Percentiles rank a stretch among this genome's conserved stretches.
These are phyloP conservation scores for Rhodotorula sp. DNA, from an alignment of 1,284 basidiomycete species.

Conservation along the genomic window DNA sequence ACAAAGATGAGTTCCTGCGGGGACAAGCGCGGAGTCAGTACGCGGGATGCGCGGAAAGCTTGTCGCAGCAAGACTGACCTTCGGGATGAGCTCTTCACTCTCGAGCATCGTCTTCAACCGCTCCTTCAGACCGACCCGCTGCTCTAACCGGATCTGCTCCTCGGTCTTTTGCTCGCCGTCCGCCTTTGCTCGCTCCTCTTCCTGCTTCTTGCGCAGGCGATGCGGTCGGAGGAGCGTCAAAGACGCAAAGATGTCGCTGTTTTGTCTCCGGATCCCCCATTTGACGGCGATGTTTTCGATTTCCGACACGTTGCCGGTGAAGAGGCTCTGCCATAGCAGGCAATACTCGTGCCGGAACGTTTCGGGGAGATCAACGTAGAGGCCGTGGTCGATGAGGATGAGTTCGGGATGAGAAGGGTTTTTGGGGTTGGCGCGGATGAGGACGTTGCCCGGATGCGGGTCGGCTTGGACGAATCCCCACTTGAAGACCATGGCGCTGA, in stretches of 20 bases:
- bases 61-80: constrained; percentile 44
- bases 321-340: constrained; percentile 72
- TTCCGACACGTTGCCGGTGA: constrained; percentile 65
- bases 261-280: constrained; percentile 70
- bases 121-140: constrained; percentile 54
- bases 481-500: constrained; percentile 76
- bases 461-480: constrained; percentile 76
- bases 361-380: constrained; percentile 55
- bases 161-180: constrained; percentile 32
- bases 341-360: constrained; percentile 58
- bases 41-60: background rate
- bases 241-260: constrained; percentile 65
- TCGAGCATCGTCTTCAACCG: constrained; percentile 55
- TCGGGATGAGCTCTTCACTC: constrained; percentile 55
- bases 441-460: constrained; percentile 61
- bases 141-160: constrained; percentile 50
- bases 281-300: constrained; percentile 63
- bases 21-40: background rate
- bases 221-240: constrained; percentile 46
- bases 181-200: constrained; percentile 23
- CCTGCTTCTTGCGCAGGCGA: constrained; percentile 43
- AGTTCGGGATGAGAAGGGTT: constrained; percentile 66
- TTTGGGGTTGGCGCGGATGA: constrained; percentile 70
- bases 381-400: constrained; percentile 80
- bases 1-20: constrained; percentile 78